phyloP scores from a whole-genome alignment of 2,329 filamentous ascomycete genomes.

The Hypoxylon sp. region DNA sequence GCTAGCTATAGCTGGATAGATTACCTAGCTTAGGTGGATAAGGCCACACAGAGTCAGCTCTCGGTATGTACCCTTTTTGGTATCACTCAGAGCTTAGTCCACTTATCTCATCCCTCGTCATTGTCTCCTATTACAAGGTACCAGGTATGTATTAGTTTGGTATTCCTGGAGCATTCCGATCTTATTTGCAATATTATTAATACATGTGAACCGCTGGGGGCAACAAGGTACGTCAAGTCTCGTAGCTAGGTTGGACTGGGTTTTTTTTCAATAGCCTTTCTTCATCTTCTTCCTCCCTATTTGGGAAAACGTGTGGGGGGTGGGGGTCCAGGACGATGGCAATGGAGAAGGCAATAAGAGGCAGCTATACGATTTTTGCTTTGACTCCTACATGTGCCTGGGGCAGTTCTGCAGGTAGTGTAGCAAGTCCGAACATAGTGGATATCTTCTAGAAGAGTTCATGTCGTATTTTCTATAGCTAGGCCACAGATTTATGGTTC shows the following conservation, averaged over 20 bases:
- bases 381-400: neutral
- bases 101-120: conserved; percentile 10
- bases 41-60: conserved; percentile 8
- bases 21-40: conserved; percentile 30
- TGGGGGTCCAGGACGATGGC: conserved; percentile 28
- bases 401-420: conserved; percentile 8
- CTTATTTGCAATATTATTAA: conserved; percentile 10
- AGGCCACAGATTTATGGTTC: conserved; percentile 1
- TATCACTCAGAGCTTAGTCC: neutral
- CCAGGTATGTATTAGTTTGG: conserved; percentile 8
- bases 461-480: conserved; percentile 6
- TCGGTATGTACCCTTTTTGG: conserved; percentile 6
- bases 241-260: conserved; percentile 3
- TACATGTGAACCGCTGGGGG: conserved; percentile 8
- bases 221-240: neutral
- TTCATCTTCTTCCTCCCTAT: conserved; percentile 38
- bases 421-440: conserved; percentile 1
- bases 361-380: conserved; percentile 10
- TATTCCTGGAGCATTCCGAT: neutral
- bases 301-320: conserved; percentile 39
- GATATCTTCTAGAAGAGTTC: conserved; percentile 4
- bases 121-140: conserved; percentile 8
- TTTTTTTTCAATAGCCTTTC: neutral
- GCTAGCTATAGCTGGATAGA: conserved; percentile 44
- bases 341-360: conserved; percentile 18